Evolutionary conservation across 352 stramenopile genomes (phyloP), one percentile per base, ranked within the genome.

Genomic region (Globisporangium spinosum): DNA sequence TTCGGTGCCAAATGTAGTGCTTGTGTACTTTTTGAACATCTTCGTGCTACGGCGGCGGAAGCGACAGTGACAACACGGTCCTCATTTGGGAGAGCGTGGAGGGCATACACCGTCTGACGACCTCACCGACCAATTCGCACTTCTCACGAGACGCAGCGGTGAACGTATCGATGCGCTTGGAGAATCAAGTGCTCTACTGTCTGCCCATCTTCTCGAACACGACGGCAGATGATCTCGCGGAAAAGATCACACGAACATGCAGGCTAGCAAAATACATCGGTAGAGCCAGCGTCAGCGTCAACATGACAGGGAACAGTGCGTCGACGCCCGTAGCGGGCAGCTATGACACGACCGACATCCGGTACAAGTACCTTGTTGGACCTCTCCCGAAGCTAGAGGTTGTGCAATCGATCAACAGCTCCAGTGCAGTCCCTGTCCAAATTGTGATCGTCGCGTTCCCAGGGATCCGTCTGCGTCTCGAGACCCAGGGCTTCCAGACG

Each of bases 1-100:
- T 87, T 25, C 76, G 81, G 0, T 89, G 81, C 40, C 79, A 89
- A 58, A 69, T 87, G 57, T 69, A 81, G 62, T 79, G 81, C 0
- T 8, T 82, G 43, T 89, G 81, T 62, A 35, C 72, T 2, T 65
- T 86, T 34, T 74, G 64, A 13, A 65, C 71, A 3, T 38, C 72
- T 3, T 29, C 64, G 1, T 61, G 68, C 69, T 38, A 69, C n/a
- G 38, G 64, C 40, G 54, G 25, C 25, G 49, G 58, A 6, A 60
- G 67, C n/a, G 67, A 70, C 3, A 32, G 59, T 8, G 72, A 75
- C 13, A 71, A 75, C 29, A 69, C 75, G 17, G 72, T 83, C 58
- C 63, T 89, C 23, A 67, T 85, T 2, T 89, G 81, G 81, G 77
- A 79, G 35, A 79, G 70, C 32, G 57, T 62, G n/a, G 73, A 77